phyloP scores from a whole-genome alignment of 257 asterid species.

The Vinca minor region DNA sequence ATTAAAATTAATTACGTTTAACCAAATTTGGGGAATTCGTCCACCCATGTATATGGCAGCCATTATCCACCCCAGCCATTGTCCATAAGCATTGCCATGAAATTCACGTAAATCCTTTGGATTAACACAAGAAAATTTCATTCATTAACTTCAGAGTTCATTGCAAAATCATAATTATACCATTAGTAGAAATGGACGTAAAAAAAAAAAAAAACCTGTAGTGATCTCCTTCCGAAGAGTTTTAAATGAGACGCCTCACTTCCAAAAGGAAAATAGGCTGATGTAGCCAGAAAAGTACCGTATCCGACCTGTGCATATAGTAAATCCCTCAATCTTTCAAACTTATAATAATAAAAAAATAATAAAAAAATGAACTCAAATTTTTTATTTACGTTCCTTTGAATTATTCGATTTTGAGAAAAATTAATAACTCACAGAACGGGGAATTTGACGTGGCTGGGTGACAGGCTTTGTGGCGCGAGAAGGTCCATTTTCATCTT shows the following conservation, averaged over 20 bases:
- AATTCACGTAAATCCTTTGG: slow-evolving; percentile 14
- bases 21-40: slow-evolving; percentile 80
- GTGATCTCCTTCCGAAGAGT: slow-evolving; percentile 11
- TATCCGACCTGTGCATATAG: slow-evolving; percentile 14
- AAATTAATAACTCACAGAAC: slow-evolving; percentile 25
- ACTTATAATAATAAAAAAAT: too few relatives aligned
- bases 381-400: too few relatives aligned
- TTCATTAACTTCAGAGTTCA: not conserved
- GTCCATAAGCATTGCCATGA: slow-evolving; percentile 25
- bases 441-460: slow-evolving; percentile 33
- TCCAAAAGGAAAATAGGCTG: slow-evolving; percentile 34
- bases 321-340: too few relatives aligned
- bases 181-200: not conserved
- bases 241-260: slow-evolving; percentile 8
- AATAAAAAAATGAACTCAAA: too few relatives aligned
- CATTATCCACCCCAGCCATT: slow-evolving; percentile 47
- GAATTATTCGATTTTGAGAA: too few relatives aligned
- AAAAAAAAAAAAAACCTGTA: slow-evolving; percentile 16
- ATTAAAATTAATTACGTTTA: slow-evolving; percentile 39
- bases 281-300: slow-evolving; percentile 38
- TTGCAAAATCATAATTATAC: not conserved
- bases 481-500: slow-evolving; percentile 22
- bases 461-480: not conserved
- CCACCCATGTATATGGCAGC: slow-evolving; percentile 88
- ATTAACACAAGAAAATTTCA: not conserved